phyloP scores from a whole-genome alignment of 257 asterid species.

The Solanum etuberosum region DNA sequence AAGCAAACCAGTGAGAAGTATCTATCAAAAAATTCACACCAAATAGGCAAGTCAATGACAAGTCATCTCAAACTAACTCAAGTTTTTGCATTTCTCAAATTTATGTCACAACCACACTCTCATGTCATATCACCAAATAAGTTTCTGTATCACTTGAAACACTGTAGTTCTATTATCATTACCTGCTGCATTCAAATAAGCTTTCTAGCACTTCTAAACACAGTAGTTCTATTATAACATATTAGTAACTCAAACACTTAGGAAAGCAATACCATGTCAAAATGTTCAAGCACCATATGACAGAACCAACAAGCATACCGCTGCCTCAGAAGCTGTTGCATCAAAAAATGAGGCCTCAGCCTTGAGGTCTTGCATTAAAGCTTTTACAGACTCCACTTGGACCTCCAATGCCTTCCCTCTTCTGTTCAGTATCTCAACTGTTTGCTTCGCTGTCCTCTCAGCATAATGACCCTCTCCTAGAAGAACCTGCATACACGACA shows the following conservation, averaged over 20 bases:
- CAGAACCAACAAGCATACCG: conserved; percentile 32
- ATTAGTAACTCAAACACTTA: neutral
- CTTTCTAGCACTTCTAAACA: neutral
- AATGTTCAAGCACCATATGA: neutral
- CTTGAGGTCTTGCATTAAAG: conserved; percentile 66
- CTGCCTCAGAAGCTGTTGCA: conserved; percentile 63
- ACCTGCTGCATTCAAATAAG: neutral
- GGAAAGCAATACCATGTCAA: neutral
- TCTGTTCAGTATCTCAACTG: conserved; percentile 67
- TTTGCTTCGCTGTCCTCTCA: conserved; percentile 82
- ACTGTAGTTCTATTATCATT: neutral
- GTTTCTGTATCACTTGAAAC: neutral
- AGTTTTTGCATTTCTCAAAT: neutral
- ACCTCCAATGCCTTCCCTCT: conserved; percentile 57
- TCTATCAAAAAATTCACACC: neutral
- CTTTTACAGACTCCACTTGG: conserved; percentile 65
- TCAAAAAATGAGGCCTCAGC: conserved; percentile 75
- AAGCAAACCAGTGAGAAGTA: neutral
- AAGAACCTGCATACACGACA: conserved; percentile 45
- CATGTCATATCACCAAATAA: neutral
- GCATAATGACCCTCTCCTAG: conserved; percentile 82
- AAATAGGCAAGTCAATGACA: neutral
- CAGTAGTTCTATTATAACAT: neutral
- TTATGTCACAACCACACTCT: neutral
- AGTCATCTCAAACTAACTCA: neutral